Evolutionary conservation across 306 rosid genomes (phyloP).

Genomic region (Ormosia emarginata): DNA sequence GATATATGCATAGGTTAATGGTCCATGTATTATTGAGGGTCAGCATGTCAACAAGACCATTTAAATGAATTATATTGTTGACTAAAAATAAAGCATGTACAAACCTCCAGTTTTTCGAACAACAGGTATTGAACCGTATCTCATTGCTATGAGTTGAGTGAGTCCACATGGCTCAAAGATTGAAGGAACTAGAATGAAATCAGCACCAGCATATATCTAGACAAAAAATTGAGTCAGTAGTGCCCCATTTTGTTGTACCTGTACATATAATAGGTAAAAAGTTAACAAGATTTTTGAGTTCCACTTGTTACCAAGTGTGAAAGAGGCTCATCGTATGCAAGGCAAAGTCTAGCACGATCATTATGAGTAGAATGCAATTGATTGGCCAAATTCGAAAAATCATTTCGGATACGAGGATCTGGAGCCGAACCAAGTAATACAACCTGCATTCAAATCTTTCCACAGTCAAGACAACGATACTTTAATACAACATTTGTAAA

Average conservation of each 20-base stretch:
- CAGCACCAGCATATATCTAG: constrained; percentile 95
- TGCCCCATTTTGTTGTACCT: neutral
- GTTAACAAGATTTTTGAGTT: constrained; percentile 1
- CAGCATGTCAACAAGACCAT: neutral
- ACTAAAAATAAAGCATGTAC: neutral
- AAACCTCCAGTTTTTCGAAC: constrained; percentile 93
- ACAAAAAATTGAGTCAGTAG: constrained; percentile 13
- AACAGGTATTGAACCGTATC: constrained; percentile 93
- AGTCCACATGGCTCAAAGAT: constrained; percentile 99
- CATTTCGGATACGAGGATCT: constrained; percentile 93
- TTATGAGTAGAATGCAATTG: constrained; percentile 56
- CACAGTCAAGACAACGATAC: constrained; percentile 6
- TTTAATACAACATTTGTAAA: constrained; percentile 1
- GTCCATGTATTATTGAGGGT: constrained; percentile 1
- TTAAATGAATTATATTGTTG: constrained; percentile 1
- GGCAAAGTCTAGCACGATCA: constrained; percentile 76
- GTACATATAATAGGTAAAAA: constrained; percentile 8
- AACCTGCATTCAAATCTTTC: constrained; percentile 51
- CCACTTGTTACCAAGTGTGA: constrained; percentile 78
- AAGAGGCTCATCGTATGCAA: constrained; percentile 93
- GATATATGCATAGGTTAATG: neutral
- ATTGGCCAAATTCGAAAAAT: constrained; percentile 76
- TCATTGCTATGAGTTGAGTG: constrained; percentile 96
- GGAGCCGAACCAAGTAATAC: constrained; percentile 99
- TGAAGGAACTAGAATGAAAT: constrained; percentile 93